These are phyloP conservation scores for Coemansia linderi DNA, from an alignment of 371 early-diverging fungal genomes.

Conservation along the genomic window DNA sequence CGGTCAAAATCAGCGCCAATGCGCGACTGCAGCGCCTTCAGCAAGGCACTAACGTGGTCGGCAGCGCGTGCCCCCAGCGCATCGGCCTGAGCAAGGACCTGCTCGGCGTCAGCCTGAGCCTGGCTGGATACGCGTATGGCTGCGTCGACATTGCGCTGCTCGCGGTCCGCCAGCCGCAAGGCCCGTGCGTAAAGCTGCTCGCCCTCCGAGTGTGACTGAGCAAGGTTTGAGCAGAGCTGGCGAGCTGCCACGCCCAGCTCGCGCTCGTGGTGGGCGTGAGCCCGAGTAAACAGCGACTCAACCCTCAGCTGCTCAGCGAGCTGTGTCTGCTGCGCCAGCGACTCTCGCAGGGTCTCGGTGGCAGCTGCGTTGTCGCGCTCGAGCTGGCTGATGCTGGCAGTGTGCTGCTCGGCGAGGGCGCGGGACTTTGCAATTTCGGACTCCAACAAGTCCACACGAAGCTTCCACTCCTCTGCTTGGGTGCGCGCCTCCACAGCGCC, in stretches of 20 bases:
- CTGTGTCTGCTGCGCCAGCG: background rate
- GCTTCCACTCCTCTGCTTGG: constrained; percentile 46
- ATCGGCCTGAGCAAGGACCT: constrained; percentile 1
- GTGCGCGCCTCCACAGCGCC: constrained; percentile 12
- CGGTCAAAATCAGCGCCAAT: constrained; percentile 27
- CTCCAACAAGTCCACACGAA: constrained; percentile 44
- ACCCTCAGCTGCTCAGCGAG: constrained; percentile 4
- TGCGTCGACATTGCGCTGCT: constrained; percentile 17
- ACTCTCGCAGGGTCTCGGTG: background rate
- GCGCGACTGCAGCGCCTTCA: constrained; percentile 14
- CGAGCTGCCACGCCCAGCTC: constrained; percentile 12
- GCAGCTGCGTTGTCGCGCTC: constrained; percentile 10
- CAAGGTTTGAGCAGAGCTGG: constrained; percentile 13
- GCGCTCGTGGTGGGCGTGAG: constrained; percentile 28
- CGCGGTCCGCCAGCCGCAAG: constrained; percentile 17
- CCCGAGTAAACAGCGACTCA: constrained; percentile 19
- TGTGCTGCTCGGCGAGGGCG: background rate
- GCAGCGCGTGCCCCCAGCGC: constrained; percentile 1
- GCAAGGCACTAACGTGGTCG: constrained; percentile 7
- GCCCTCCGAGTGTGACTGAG: background rate
- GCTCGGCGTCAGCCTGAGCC: constrained; percentile 5
- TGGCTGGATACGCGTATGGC: background rate
- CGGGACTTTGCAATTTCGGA: constrained; percentile 7
- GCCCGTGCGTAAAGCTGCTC: constrained; percentile 16
- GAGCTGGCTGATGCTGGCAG: constrained; percentile 4